Evolutionary conservation across 176 grass and related monocot species (phyloP).

Genomic region (Oryza punctata): DNA sequence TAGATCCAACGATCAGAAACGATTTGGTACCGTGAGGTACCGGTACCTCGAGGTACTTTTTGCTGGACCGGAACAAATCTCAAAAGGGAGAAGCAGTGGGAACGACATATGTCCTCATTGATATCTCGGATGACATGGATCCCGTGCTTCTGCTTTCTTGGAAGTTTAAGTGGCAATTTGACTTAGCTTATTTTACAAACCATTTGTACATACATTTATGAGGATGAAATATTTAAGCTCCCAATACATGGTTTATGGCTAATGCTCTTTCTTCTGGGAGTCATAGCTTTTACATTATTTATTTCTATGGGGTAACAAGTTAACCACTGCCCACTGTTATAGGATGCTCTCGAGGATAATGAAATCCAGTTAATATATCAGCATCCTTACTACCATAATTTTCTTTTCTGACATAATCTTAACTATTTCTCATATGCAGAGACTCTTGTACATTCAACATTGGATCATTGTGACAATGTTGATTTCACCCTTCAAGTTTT

Average conservation of each 20-base stretch:
- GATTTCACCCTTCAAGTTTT: constrained; percentile 88
- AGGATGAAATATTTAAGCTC: neutral
- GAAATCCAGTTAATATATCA: constrained; percentile 17
- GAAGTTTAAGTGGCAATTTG: neutral
- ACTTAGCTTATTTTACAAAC: neutral
- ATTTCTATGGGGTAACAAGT: neutral
- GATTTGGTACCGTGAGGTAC: too few relatives aligned
- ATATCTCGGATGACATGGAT: constrained; percentile 1
- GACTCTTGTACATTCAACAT: constrained; percentile 94
- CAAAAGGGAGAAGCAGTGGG: too few relatives aligned
- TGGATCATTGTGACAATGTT: constrained; percentile 64
- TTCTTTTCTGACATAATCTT: constrained; percentile 31
- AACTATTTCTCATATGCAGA: constrained; percentile 61
- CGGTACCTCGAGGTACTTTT: too few relatives aligned
- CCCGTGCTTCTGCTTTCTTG: neutral
- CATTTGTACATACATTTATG: neutral
- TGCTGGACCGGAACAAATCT: too few relatives aligned
- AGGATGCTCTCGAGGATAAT: neutral
- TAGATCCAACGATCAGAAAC: too few relatives aligned
- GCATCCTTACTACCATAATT: constrained; percentile 3
- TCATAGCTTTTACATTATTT: neutral
- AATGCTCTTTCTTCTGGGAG: neutral
- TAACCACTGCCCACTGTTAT: neutral
- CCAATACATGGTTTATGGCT: neutral
- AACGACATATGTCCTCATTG: neutral